phyloP scores from a whole-genome alignment of 2,329 filamentous ascomycete genomes.

The Claviceps sp. region DNA sequence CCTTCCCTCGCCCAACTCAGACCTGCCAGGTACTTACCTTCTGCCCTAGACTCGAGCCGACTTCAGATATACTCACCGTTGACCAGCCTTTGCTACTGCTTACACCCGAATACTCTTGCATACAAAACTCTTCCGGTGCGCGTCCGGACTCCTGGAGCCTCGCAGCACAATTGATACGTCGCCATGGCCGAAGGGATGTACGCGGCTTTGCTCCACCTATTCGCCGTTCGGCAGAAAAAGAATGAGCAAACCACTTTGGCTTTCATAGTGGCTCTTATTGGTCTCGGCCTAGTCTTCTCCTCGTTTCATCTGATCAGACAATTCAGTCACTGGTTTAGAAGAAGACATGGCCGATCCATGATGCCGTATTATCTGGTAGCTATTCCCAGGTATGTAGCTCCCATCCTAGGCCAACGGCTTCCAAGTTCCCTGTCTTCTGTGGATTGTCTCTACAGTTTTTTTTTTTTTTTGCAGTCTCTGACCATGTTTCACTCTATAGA shows the following conservation, averaged over 20 bases:
- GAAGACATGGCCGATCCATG: background rate
- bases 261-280: conserved; percentile 4
- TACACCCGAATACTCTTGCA: background rate
- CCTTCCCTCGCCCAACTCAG: background rate
- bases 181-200: background rate
- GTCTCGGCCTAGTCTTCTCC: conserved; percentile 3
- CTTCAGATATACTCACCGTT: background rate
- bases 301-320: conserved; percentile 4
- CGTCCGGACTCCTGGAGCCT: background rate
- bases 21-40: too few relatives aligned
- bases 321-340: background rate
- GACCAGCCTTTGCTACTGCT: too few relatives aligned
- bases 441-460: too few relatives aligned
- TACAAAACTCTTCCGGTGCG: background rate
- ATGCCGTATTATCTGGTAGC: background rate
- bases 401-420: too few relatives aligned
- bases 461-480: background rate
- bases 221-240: conserved; percentile 1
- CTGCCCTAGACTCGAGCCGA: background rate
- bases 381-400: conserved; percentile 3
- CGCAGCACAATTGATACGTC: background rate
- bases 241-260: conserved; percentile 5
- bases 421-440: too few relatives aligned
- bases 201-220: background rate
- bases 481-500: conserved; percentile 8